phyloP scores from a whole-genome alignment of 805 yeast genomes.

The Ogataea salicorniae region DNA sequence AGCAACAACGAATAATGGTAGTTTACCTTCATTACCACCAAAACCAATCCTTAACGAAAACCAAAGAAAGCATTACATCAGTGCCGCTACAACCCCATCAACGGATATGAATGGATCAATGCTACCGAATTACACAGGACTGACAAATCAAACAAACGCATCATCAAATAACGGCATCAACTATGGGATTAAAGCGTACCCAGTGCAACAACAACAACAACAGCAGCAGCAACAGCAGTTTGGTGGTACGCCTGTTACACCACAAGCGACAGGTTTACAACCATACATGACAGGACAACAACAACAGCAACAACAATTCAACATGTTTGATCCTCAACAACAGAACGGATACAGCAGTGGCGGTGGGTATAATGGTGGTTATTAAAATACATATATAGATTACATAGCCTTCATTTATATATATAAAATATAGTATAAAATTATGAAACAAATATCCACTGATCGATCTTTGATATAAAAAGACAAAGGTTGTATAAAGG shows the following conservation, averaged over 20 bases:
- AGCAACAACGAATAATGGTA: neutral
- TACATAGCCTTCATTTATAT: too few species aligned
- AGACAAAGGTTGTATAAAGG: too few species aligned
- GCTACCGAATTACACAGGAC: neutral
- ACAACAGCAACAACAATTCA: conserved; percentile 12
- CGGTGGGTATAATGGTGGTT: too few species aligned
- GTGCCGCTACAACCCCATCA: conserved; percentile 11
- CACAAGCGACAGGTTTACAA: neutral
- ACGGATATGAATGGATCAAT: conserved; percentile 6
- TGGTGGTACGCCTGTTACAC: too few species aligned
- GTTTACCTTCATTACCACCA: conserved; percentile 26
- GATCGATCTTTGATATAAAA: too few species aligned
- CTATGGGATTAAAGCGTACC: conserved; percentile 8
- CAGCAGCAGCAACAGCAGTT: conserved; percentile 11
- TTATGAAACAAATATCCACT: too few species aligned
- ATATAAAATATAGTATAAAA: too few species aligned
- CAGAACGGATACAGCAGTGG: conserved; percentile 3
- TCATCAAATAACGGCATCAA: conserved; percentile 17
- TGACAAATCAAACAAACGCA: neutral
- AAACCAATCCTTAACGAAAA: conserved; percentile 26
- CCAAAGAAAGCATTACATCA: conserved; percentile 25
- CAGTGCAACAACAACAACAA: too few species aligned
- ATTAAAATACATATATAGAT: too few species aligned
- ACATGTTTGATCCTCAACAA: conserved; percentile 11
- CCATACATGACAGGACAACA: conserved; percentile 5